A percentile compares a stretch with the other conserved stretches of the same genome.
These are phyloP conservation scores for Cinnamomum chago DNA, from an alignment of 164 flowering plant species.

Conservation along the genomic window DNA sequence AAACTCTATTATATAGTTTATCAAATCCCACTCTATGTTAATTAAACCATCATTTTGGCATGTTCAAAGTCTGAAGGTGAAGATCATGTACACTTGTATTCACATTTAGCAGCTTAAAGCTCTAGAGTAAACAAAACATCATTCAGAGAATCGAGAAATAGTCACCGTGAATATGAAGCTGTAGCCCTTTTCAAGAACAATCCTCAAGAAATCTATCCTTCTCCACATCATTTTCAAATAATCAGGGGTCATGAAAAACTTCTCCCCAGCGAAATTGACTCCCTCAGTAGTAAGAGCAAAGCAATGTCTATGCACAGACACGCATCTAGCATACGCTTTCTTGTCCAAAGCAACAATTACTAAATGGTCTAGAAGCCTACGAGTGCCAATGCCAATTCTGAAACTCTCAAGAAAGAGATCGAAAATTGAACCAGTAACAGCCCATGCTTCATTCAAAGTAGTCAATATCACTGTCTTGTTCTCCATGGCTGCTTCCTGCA, in stretches of 20 bases:
- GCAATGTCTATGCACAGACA: constrained; percentile 53
- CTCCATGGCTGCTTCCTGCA: constrained; percentile 56
- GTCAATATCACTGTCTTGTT: constrained; percentile 72
- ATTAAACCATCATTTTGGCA: no score
- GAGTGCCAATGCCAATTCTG: constrained; percentile 55
- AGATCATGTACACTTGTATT: no score
- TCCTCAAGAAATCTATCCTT: constrained; percentile 58
- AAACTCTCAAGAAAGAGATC: constrained; percentile 86
- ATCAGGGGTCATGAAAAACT: constrained; percentile 66
- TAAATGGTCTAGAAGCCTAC: constrained; percentile 56
- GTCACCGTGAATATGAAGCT: constrained; percentile 72
- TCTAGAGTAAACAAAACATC: not conserved
- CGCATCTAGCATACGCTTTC: constrained; percentile 63
- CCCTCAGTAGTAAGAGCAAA: constrained; percentile 60
- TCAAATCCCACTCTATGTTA: no score
- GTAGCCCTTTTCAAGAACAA: constrained; percentile 73
- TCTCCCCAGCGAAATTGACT: constrained; percentile 62
- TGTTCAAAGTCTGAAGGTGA: no score
- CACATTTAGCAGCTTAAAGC: no score
- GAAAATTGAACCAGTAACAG: constrained; percentile 52
- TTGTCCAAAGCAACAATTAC: constrained; percentile 71
- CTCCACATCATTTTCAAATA: constrained; percentile 93
- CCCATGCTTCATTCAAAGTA: constrained; percentile 86
- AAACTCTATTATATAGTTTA: no score
- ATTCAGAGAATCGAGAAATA: constrained; percentile 7